These are phyloP conservation scores for Ogataea wickerhamii DNA, from an alignment of 805 yeast species.

Conservation along the genomic window DNA sequence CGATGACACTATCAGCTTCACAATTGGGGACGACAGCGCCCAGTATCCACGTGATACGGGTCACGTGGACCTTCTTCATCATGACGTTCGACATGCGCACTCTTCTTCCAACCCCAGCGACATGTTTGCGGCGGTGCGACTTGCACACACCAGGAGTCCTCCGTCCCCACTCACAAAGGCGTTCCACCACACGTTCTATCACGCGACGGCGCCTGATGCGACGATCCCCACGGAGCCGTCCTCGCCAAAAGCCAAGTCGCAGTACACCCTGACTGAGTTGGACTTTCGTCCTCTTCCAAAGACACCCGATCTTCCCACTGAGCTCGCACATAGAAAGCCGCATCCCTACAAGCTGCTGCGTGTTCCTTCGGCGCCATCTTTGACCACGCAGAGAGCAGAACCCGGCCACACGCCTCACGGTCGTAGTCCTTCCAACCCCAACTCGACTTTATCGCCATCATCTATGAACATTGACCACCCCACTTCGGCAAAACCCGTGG, in stretches of 20 bases:
- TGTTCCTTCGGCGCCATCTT: constrained; percentile 21
- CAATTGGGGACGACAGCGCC: constrained; percentile 10
- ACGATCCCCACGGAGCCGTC: constrained; percentile 15
- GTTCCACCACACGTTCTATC: constrained; percentile 15
- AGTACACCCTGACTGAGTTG: not conserved
- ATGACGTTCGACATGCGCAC: constrained; percentile 12
- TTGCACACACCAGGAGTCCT: constrained; percentile 13
- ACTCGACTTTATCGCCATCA: not conserved
- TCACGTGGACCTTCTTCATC: constrained; percentile 2
- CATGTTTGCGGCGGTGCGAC: constrained; percentile 6
- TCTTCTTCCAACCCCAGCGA: constrained; percentile 28
- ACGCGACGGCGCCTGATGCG: constrained; percentile 3
- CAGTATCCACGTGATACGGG: not conserved
- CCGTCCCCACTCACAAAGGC: constrained; percentile 23
- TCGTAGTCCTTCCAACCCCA: not conserved
- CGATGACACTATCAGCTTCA: constrained; percentile 11
- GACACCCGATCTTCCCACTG: constrained; percentile 3
- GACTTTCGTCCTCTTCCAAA: not conserved
- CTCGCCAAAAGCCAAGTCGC: not conserved
- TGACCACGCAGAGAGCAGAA: constrained; percentile 5
- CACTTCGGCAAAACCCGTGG: not conserved
- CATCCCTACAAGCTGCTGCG: constrained; percentile 7
- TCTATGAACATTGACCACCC: not conserved
- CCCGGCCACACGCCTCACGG: not conserved
- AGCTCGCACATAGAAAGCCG: constrained; percentile 4